Percentiles rank a stretch among this genome's conserved stretches.
phyloP scores from a whole-genome alignment of 495 filamentous ascomycete species.

The Tuber brumale region DNA sequence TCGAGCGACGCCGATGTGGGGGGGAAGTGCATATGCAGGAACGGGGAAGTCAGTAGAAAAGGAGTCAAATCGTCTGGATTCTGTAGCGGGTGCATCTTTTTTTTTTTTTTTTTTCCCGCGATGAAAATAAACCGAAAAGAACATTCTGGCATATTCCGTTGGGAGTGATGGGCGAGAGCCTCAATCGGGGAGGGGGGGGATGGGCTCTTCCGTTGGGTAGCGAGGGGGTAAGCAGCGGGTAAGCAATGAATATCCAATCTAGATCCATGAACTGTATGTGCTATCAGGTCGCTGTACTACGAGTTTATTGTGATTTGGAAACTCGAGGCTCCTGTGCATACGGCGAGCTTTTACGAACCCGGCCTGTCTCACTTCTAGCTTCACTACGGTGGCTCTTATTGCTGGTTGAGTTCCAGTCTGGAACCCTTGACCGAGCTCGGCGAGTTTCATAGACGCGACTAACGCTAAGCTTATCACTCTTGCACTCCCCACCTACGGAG shows the following conservation, averaged over 20 bases:
- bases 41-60: background rate
- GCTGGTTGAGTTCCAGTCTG: background rate
- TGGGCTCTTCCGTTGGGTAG: background rate
- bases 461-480: background rate
- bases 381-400: background rate
- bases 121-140: background rate
- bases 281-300: background rate
- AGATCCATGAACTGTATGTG: background rate
- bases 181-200: background rate
- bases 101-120: background rate
- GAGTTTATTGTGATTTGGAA: background rate
- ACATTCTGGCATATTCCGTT: background rate
- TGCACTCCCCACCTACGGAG: background rate
- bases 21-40: conserved; percentile 2
- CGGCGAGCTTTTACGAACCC: background rate
- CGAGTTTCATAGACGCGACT: background rate
- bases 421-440: background rate
- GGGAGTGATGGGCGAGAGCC: background rate
- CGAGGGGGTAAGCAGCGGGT: background rate
- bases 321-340: background rate
- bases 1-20: background rate
- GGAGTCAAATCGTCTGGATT: background rate
- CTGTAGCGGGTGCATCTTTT: background rate
- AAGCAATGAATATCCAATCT: background rate
- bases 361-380: background rate